Percentiles rank a stretch among this genome's conserved stretches.
Conservation (phyloP, 768 basidiomycete species). For the Lactarius indigo region DNA sequence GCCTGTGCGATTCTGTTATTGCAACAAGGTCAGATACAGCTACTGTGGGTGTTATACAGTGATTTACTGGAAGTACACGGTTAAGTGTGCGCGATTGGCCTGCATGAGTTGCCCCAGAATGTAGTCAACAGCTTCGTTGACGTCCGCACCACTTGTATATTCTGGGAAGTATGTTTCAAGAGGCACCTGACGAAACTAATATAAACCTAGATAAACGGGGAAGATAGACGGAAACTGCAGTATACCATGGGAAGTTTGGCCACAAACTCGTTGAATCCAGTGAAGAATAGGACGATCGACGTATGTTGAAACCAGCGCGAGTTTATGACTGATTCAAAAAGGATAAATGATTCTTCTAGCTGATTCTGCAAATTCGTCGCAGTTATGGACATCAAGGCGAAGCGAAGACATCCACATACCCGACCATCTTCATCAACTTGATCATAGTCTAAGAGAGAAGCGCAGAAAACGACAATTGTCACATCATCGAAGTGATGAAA, state of each 20-base stretch:
- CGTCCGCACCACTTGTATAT: conserved; percentile 42
- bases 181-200: conserved; percentile 23
- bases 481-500: conserved; percentile 58
- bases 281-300: conserved; percentile 41
- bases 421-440: conserved; percentile 63
- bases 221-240: neutral
- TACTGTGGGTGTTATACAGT: neutral
- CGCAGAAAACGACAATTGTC: conserved; percentile 69
- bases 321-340: conserved; percentile 51
- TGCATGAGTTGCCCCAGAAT: conserved; percentile 49
- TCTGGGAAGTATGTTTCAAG: conserved; percentile 39
- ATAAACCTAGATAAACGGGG: neutral
- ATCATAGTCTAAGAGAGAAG: conserved; percentile 71
- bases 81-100: conserved; percentile 40
- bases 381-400: neutral
- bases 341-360: conserved; percentile 45
- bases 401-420: conserved; percentile 45
- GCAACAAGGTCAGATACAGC: neutral
- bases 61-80: conserved; percentile 58
- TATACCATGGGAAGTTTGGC: conserved; percentile 42
- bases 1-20: conserved; percentile 68
- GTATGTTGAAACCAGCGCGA: conserved; percentile 46
- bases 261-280: conserved; percentile 47
- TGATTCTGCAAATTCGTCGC: conserved; percentile 37
- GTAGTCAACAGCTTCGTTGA: conserved; percentile 44